Evolutionary conservation across 2,329 filamentous ascomycete genomes (phyloP), one percentile per base, ranked within the genome.

Genomic region (Rhynchosporium graminicola): DNA sequence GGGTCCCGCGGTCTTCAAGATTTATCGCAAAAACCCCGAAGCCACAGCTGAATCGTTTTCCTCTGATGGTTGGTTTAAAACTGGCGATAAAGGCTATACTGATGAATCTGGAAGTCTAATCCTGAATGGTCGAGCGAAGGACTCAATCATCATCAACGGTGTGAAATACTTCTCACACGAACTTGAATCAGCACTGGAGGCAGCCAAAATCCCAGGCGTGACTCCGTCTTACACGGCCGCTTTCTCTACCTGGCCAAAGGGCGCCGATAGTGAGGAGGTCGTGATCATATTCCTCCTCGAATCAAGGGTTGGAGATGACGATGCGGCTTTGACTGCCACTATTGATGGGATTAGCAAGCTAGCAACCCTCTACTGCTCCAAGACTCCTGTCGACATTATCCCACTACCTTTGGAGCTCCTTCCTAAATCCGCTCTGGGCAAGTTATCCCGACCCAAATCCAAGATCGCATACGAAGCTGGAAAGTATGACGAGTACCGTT

Each of bases 1-100:
- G 20, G 87, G 82, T 0, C 80, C 80, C 0, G 84, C 86, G 51
- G 77, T 90, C 7, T 88, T 88, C 78, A 80, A 83, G 61, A 81
- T 73, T 0, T 79, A 79, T 58, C 72, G 74, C 61, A 72, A 74
- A 36, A 75, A 78, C 47, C 60, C 68, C 0, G 38, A 79, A 20
- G 86, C 84, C 1, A 90, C 87, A 0, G 71, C 68, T 13, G 80
- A 85, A 38, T 83, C 83, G 0, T 78, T 88, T 59, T 85, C 82
- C 1, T 75, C 80, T 0, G 76, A 79, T 63, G 75, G 75, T 1
- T 80, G 78, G 77, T 80, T 80, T 62, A 65, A 65, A 3, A 80
- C 78, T 0, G 78, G 77, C 0, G 78, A 80, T 62, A 62, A 67
- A 15, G 77, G 67, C 1, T 59, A 64, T 7, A 69, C 79, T 15